These are phyloP conservation scores for Nicotiana knightiana DNA, from an alignment of 257 asterid species.

Conservation along the genomic window DNA sequence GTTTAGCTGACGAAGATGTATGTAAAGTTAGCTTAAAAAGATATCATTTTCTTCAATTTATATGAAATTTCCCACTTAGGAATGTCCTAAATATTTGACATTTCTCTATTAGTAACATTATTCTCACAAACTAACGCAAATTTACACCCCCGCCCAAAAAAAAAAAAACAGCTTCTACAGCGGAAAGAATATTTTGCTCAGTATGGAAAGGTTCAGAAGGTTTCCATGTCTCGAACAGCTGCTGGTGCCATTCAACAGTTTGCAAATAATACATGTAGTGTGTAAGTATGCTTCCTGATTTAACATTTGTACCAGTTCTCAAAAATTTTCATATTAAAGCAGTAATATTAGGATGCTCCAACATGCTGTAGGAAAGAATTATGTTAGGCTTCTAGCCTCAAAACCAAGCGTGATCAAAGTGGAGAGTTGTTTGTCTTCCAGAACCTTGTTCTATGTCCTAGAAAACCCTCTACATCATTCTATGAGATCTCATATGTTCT, in stretches of 20 bases:
- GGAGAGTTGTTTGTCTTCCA: not conserved
- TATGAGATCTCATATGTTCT: not conserved
- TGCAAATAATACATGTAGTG: slow-evolving; percentile 90
- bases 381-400: not conserved
- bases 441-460: not conserved
- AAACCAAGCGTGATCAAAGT: not conserved
- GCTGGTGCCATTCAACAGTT: slow-evolving; percentile 90
- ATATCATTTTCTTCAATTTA: not conserved
- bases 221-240: slow-evolving; percentile 86
- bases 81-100: not conserved
- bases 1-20: slow-evolving; percentile 91
- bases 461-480: not conserved
- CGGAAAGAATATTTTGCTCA: slow-evolving; percentile 70
- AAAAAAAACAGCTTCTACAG: slow-evolving; percentile 71
- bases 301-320: not conserved
- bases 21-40: not conserved
- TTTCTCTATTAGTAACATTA: slow-evolving; percentile 2
- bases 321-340: not conserved
- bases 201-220: slow-evolving; percentile 94
- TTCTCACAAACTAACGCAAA: not conserved
- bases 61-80: not conserved
- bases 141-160: not conserved
- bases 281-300: slow-evolving; percentile 44
- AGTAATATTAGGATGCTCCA: not conserved
- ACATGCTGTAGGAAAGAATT: not conserved